phyloP scores from a whole-genome alignment of 208 protist species.

The Lotmaria passim region DNA sequence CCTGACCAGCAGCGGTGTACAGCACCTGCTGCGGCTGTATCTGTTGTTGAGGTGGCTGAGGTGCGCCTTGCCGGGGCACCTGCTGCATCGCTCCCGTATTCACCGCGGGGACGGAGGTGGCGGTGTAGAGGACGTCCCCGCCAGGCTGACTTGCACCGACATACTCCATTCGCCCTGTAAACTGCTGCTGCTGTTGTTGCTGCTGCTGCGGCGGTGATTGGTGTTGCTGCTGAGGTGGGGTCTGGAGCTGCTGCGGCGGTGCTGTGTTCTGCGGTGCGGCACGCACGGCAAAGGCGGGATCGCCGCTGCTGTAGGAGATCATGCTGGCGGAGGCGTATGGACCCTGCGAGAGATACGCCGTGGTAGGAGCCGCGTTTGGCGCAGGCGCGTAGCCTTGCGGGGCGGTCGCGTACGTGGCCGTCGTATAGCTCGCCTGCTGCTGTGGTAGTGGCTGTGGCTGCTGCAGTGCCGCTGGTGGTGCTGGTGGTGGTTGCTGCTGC shows the following conservation, averaged over 20 bases:
- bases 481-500: no score
- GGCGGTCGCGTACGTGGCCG: constrained; percentile 11
- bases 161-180: constrained; percentile 26
- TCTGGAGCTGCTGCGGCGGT: constrained; percentile 21
- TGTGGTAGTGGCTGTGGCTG: constrained; percentile 17
- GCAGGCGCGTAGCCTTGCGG: constrained; percentile 28
- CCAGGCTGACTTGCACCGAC: constrained; percentile 20
- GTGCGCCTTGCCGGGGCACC: constrained; percentile 15
- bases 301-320: constrained; percentile 25
- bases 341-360: constrained; percentile 26
- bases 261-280: constrained; percentile 8
- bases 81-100: constrained; percentile 21
- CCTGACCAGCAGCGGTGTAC: constrained; percentile 26
- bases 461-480: no score
- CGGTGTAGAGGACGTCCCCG: constrained; percentile 26
- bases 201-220: constrained; percentile 21
- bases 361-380: not conserved
- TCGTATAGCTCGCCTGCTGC: constrained; percentile 18
- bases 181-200: constrained; percentile 28
- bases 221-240: constrained; percentile 23
- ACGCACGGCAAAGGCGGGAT: constrained; percentile 4
- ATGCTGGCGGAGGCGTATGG: constrained; percentile 31
- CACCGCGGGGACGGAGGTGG: constrained; percentile 5
- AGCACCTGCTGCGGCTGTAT: constrained; percentile 19
- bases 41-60: constrained; percentile 20